Evolutionary conservation across 129 eudicot genomes (phyloP), one percentile per base, ranked within the genome.

Genomic region (Heracleum sosnowskyi): DNA sequence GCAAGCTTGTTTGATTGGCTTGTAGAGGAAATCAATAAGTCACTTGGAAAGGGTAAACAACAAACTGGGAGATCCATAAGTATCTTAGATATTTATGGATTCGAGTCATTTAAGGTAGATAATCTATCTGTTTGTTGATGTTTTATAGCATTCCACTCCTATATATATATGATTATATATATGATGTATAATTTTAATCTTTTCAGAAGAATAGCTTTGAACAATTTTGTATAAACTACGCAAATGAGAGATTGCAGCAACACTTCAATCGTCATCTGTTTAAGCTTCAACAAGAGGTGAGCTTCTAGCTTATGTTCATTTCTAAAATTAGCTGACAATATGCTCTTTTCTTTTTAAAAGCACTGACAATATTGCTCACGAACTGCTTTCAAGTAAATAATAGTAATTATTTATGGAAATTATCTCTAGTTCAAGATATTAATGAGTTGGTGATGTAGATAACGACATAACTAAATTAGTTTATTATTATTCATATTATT

Each of bases 181-280:
- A 16, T 36, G 15, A 69, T 33, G 12, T 34, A 69, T 69, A 18
- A 36, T 69, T 69, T 31, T 69, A 16, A 16, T 35, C 13, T 16
- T 69, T 69, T 17, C 74, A 69, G 74, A 69, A 36, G 22, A 36
- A 69, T 34, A 36, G 74, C 44, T 69, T 69, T 69, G 74, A 69
- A 36, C 74, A 69, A 36, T 69, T 69, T 36, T 69, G 28, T 69
- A 69, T 69, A 33, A 69, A 69, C 44, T 69, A 69, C 40, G 74
- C 74, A 34, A 69, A 69, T 69, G 74, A 69, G 74, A 69, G 74
- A 69, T 34, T 69, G 42, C 74, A 69, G 74, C 74, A 69, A 15
- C 74, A 69, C 74, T 69, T 69, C 45, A 69, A 69, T 34, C 74
- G 74, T 17, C 74, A 69, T 36, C 44, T 69, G 36, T 69, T 69